These are phyloP conservation scores for Stachybotrys chlorohalonatus DNA, from an alignment of 2,329 filamentous ascomycete genomes.

Conservation along the genomic window DNA sequence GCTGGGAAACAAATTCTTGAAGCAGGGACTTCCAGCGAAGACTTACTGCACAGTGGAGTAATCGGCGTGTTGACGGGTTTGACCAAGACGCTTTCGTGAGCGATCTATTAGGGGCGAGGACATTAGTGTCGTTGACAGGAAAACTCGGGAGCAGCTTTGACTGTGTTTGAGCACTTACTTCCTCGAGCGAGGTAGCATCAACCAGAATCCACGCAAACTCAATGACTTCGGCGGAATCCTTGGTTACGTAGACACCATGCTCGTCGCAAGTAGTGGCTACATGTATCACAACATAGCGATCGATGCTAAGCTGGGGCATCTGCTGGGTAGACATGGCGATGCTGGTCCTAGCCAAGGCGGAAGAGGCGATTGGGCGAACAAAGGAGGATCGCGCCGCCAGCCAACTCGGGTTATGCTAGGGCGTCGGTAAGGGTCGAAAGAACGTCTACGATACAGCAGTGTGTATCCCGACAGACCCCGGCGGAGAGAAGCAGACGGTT, in stretches of 20 bases:
- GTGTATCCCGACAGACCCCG: not conserved
- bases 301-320: constrained; percentile 60
- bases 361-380: constrained; percentile 8
- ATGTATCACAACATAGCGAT: constrained; percentile 97
- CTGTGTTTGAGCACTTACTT: constrained; percentile 50
- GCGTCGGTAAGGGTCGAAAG: constrained; percentile 8
- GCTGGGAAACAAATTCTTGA: constrained; percentile 5
- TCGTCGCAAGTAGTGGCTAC: constrained; percentile 98
- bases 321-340: constrained; percentile 30
- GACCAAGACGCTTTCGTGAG: constrained; percentile 91
- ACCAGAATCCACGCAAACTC: constrained; percentile 97
- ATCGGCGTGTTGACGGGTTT: constrained; percentile 99
- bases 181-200: constrained; percentile 83
- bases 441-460: not conserved
- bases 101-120: constrained; percentile 50
- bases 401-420: constrained; percentile 12
- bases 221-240: constrained; percentile 98
- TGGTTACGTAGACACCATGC: constrained; percentile 97
- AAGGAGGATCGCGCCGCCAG: not conserved
- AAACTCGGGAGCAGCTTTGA: not conserved
- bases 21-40: constrained; percentile 5
- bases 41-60: constrained; percentile 97
- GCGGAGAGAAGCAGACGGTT: not conserved
- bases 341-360: constrained; percentile 12
- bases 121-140: constrained; percentile 5